These are phyloP conservation scores for Micromonas commoda DNA, from an alignment of 139 green algal species.

Conservation along the genomic window DNA sequence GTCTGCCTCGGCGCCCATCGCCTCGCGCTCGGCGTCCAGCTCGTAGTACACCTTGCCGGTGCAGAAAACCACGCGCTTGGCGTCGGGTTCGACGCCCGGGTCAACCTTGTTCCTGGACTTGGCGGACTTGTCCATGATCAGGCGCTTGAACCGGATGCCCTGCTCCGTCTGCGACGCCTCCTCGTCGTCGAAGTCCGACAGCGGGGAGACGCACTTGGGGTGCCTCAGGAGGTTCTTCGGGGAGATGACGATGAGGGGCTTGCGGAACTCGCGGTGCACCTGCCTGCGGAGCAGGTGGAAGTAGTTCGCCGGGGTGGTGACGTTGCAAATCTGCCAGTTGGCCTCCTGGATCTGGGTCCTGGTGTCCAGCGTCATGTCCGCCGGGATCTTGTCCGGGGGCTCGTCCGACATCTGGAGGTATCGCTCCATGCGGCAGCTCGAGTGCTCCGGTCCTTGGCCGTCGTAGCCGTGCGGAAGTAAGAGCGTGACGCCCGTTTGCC, in stretches of 20 bases:
- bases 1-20: conserved; percentile 52
- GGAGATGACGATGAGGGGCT: conserved; percentile 88
- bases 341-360: conserved; percentile 59
- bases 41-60: conserved; percentile 98
- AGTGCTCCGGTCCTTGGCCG: conserved; percentile 86
- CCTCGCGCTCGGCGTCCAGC: conserved; percentile 75
- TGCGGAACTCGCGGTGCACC: conserved; percentile 94
- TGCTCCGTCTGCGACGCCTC: conserved; percentile 37
- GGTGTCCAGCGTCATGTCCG: conserved; percentile 29
- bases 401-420: conserved; percentile 70
- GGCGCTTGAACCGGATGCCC: conserved; percentile 90
- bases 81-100: conserved; percentile 47
- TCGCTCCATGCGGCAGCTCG: conserved; percentile 75
- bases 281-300: conserved; percentile 91
- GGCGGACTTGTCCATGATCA: conserved; percentile 91
- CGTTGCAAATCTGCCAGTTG: conserved; percentile 95
- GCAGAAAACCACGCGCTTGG: conserved; percentile 87
- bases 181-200: conserved; percentile 88
- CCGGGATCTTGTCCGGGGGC: conserved; percentile 35
- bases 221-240: conserved; percentile 95
- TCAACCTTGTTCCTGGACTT: conserved; percentile 38
- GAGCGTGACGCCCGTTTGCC: conserved; percentile 47
- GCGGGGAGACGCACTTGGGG: conserved; percentile 65
- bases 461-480: conserved; percentile 87
- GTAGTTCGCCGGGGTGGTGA: conserved; percentile 96